Evolutionary conservation across 2,329 filamentous ascomycete species (phyloP), one percentile per base, ranked within the genome.

Genomic region (Sarocladium oryzae): DNA sequence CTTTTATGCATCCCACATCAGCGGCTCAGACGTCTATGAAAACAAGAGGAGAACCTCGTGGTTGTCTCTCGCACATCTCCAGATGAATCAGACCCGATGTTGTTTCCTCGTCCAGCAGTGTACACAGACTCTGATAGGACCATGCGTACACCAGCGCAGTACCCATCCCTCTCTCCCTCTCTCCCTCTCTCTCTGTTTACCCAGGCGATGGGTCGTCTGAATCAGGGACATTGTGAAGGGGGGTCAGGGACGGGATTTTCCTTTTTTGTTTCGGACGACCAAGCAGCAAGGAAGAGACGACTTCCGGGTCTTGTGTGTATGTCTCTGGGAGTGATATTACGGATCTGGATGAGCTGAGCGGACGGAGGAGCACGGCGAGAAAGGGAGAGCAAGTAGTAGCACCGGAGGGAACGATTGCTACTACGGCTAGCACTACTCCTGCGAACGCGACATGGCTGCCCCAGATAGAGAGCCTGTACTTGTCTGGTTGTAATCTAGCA

Each of bases 181-280:
- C n/a, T n/a, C n/a, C n/a, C n/a, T n/a, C n/a, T n/a, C n/a, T n/a
- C n/a, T n/a, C n/a, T n/a, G n/a, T n/a, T n/a, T n/a, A n/a, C n/a
- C n/a, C n/a, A n/a, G n/a, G n/a, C n/a, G n/a, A n/a, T n/a, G n/a
- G n/a, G n/a, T n/a, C n/a, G n/a, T n/a, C n/a, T n/a, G n/a, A n/a
- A n/a, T n/a, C n/a, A n/a, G n/a, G n/a, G n/a, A n/a, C n/a, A 33
- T 48, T 48, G 40, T n/a, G 21, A 45, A 45, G 40, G 40, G 40
- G 21, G 43, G 26, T 26, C 32, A 48, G 43, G 26, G 28, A 41
- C 10, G 8, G 10, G 37, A 41, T 18, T 8, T 41, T 21, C 33
- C 7, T 48, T 23, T 40, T 41, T 21, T 48, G 16, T 48, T 23
- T 40, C 36, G 36, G 36, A 40, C 8, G 16, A 8, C 13, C n/a